These are phyloP conservation scores for Bidens hawaiensis DNA, from an alignment of 140 eudicot species.

Conservation along the genomic window DNA sequence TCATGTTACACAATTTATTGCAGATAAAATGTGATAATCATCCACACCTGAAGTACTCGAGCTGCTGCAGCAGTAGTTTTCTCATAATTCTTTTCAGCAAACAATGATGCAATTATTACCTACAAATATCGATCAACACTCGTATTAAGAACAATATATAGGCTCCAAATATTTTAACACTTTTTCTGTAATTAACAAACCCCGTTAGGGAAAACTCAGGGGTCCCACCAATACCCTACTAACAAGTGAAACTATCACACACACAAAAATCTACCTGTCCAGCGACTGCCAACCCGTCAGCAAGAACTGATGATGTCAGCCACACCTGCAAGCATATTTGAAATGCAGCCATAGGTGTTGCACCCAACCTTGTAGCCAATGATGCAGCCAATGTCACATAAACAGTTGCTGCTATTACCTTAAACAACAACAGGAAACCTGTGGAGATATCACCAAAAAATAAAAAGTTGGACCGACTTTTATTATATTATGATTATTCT, in stretches of 20 bases:
- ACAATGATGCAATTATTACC: slow-evolving; percentile 90
- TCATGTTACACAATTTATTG: neutral
- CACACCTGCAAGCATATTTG: slow-evolving; percentile 86
- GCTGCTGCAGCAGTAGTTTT: slow-evolving; percentile 74
- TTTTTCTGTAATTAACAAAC: too few relatives aligned
- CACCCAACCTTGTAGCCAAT: slow-evolving; percentile 71
- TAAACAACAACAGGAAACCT: slow-evolving; percentile 55
- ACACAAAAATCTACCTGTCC: slow-evolving; percentile 57
- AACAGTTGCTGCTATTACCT: slow-evolving; percentile 72
- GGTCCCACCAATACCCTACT: neutral
- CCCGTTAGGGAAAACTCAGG: neutral
- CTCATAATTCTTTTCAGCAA: slow-evolving; percentile 80
- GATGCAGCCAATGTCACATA: slow-evolving; percentile 91
- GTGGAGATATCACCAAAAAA: slow-evolving; percentile 7
- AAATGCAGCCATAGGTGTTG: slow-evolving; percentile 83
- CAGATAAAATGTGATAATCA: neutral
- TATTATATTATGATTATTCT: neutral
- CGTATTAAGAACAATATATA: too few relatives aligned
- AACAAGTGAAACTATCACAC: neutral
- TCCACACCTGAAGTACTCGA: slow-evolving; percentile 66
- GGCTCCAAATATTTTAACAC: neutral
- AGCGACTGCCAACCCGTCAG: slow-evolving; percentile 91
- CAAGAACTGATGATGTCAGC: slow-evolving; percentile 86
- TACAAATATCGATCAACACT: slow-evolving; percentile 6
- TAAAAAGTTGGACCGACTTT: neutral